Evolutionary conservation across 176 grass and related monocot genomes (phyloP), one percentile per base, ranked within the genome.

Genomic region (Rhynchospora pubera): DNA sequence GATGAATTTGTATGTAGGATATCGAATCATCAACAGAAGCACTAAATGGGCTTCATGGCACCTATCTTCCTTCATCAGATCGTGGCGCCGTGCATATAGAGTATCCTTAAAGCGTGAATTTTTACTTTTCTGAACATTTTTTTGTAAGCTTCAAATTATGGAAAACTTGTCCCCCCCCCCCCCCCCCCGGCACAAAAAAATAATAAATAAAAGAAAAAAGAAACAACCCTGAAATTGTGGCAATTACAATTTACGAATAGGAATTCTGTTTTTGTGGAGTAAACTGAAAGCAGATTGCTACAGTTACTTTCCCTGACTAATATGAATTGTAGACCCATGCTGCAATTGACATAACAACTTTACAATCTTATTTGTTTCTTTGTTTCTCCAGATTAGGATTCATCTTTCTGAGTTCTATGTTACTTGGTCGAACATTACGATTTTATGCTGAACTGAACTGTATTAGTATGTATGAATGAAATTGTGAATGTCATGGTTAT

Each of bases 41-140:
- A 64, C 50, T 82, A 28, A 65, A 82, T 82, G 79, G 79, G 62
- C 59, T 82, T 65, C 61, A 66, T 67, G 79, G 62, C 79, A 82
- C 43, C 21, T 82, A 46, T 30, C 62, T 82, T 61, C 59, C 79
- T 67, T 82, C 79, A 0, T 65, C 79, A 67, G 79, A 62, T 52
- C n/a, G 39, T 3, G 62, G 79, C 5, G 43, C 60, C 6, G 8
- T 82, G 79, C 61, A 66, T 66, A 21, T 82, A 82, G 79, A 82
- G 79, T 82, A 82, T 82, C 62, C 62, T 82, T 66, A 61, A 62
- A 30, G 42, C 30, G 47, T 23, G 21, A 75, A 53, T 75, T 26
- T 64, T 82, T 39, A 39, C 14, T 66, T 24, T 65, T 50, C 61
- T 65, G 18, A 82, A 65, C 47, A 48, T n/a, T 61, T 39, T 53